Evolutionary conservation across 768 basidiomycete genomes (phyloP), one percentile per base, ranked within the genome.

Genomic region (Coprinopsis strossmayeri): DNA sequence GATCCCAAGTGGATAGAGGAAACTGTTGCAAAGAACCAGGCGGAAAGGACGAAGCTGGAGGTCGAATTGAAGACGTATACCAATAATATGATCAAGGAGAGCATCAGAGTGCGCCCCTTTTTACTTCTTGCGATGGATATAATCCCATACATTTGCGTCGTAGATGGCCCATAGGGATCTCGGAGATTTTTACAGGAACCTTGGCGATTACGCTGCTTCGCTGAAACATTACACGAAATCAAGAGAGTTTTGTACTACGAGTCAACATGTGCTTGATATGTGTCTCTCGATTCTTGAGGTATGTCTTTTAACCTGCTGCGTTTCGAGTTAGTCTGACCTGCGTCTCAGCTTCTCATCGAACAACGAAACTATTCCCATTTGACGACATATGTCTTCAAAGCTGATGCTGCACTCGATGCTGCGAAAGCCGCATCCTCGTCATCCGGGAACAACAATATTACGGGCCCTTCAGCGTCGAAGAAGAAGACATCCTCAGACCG

Each of bases 21-120:
- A 55, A 76, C 69, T 24, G 69, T 71, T 35, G 71, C 76, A 52
- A 80, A 76, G 64, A 91, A 87, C 58, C 69, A 73, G 53, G 76
- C 77, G n/a, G 91, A 94, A 60, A 73, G 72, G 50, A 78, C 76
- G n/a, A 90, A 86, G 63, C 69, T 96, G 50, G 94, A 96, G 69
- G 86, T 93, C 3, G 95, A 98, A 63, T 71, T 97, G 60, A 94
- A 92, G 77, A 90, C 87, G 10, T 97, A 97, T 61, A 77, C 83
- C 55, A 93, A 89, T 58, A 98, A 96, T 63, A 86, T 97, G 84
- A 96, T 98, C 73, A 98, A 96, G 67, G 95, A 98, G 76, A 93
- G 90, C 74, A 94, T 96, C 57, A 73, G 95, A 59, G 92, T 95
- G 62, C 61, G 76, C 70, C 18, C 37, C 40, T 46, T n/a, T n/a